Conservation (phyloP, 192 early-diverging fungal species). For the Coemansia sp. region DNA sequence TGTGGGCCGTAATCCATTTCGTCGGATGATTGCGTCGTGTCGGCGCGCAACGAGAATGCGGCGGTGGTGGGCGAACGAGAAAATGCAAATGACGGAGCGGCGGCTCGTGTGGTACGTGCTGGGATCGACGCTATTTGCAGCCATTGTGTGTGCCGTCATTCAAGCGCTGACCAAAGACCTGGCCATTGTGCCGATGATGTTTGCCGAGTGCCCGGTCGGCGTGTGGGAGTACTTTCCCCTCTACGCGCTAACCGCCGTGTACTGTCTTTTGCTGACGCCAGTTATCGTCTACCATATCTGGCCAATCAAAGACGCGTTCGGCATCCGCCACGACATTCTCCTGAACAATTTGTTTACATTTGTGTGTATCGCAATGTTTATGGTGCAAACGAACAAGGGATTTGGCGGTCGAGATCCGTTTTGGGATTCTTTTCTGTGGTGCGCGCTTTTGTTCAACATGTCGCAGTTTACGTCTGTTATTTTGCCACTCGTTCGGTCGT, state of each 20-base stretch:
- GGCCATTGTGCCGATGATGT: conserved; percentile 44
- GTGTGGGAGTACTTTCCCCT: conserved; percentile 57
- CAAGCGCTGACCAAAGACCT: conserved; percentile 50
- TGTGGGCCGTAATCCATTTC: not conserved
- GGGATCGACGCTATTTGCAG: conserved; percentile 34
- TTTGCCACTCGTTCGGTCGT: conserved; percentile 48
- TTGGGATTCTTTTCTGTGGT: conserved; percentile 56
- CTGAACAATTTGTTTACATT: conserved; percentile 54
- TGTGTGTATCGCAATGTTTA: conserved; percentile 52
- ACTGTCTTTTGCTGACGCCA: conserved; percentile 47
- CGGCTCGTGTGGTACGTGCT: conserved; percentile 49
- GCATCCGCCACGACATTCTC: conserved; percentile 53
- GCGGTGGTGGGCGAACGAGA: conserved; percentile 42
- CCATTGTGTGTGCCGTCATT: conserved; percentile 41
- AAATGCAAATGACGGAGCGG: conserved; percentile 47
- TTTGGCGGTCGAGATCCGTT: conserved; percentile 47
- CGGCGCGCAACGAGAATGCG: conserved; percentile 1
- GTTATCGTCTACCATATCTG: conserved; percentile 54
- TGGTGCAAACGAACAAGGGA: conserved; percentile 51
- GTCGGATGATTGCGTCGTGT: not conserved
- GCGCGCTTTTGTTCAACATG: conserved; percentile 50
- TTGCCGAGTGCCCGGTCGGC: conserved; percentile 46
- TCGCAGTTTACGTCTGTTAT: conserved; percentile 54
- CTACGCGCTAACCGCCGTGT: conserved; percentile 43
- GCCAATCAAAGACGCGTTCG: conserved; percentile 54